phyloP scores from a whole-genome alignment of 176 grass and related monocot species.

The Hordeum marinum region DNA sequence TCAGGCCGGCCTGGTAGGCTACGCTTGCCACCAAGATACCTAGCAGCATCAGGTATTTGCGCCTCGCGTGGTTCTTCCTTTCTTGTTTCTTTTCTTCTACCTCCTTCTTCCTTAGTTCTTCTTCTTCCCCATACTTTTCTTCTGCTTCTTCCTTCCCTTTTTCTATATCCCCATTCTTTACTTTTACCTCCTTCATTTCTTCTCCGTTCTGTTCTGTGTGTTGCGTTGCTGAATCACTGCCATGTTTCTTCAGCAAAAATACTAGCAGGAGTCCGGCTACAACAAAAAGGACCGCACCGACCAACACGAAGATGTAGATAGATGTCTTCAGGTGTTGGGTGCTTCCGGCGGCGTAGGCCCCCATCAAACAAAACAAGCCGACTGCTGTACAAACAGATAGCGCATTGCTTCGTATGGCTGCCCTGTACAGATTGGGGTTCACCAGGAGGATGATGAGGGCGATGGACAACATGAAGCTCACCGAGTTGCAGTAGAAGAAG shows the following conservation, averaged over 20 bases:
- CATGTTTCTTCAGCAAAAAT: neutral
- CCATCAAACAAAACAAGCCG: neutral
- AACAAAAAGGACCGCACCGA: neutral
- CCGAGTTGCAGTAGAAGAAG: constrained; percentile 44
- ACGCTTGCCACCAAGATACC: neutral
- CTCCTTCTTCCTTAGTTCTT: no score
- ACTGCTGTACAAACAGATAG: neutral
- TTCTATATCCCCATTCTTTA: no score
- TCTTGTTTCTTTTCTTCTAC: neutral
- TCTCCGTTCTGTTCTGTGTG: no score
- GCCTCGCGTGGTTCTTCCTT: neutral
- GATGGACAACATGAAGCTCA: constrained; percentile 23
- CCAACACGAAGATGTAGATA: neutral
- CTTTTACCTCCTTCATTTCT: no score
- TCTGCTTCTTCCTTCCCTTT: neutral
- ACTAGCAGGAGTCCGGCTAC: neutral
- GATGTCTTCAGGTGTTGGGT: neutral
- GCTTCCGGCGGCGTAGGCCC: neutral
- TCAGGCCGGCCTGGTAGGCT: constrained; percentile 12
- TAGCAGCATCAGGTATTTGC: constrained; percentile 14
- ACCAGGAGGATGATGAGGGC: constrained; percentile 28
- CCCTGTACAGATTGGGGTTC: constrained; percentile 1
- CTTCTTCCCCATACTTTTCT: no score
- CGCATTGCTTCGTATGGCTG: neutral
- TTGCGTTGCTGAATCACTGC: no score